phyloP scores from a whole-genome alignment of 1,284 basidiomycete genomes.

The Lignosus rhinocerotis region DNA sequence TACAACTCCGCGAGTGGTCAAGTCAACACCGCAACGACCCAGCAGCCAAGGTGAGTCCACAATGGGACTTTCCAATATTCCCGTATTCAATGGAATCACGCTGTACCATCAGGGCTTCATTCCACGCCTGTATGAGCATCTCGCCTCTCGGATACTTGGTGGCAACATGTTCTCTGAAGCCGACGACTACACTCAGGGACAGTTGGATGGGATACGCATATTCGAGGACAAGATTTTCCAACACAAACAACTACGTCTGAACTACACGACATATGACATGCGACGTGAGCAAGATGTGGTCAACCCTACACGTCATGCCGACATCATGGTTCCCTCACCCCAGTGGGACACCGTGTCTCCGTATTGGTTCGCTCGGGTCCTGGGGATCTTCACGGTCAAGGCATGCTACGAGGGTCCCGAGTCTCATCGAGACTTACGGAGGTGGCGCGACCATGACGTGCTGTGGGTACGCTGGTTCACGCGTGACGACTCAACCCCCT shows the following conservation, averaged over 20 bases:
- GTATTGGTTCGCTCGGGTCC: slow-evolving; percentile 24
- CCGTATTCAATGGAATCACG: too few relatives aligned
- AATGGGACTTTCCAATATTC: too few relatives aligned
- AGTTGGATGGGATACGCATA: slow-evolving; percentile 24
- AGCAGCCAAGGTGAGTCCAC: too few relatives aligned
- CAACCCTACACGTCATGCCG: slow-evolving; percentile 34
- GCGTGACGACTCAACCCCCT: not conserved
- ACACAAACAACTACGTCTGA: slow-evolving; percentile 36
- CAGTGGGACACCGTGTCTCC: slow-evolving; percentile 26
- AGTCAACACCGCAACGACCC: too few relatives aligned
- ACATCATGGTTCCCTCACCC: slow-evolving; percentile 38
- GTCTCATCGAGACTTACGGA: too few relatives aligned
- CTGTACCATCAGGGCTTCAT: too few relatives aligned
- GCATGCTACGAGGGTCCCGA: not conserved
- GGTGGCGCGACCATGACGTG: slow-evolving; percentile 29
- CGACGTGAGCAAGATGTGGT: slow-evolving; percentile 39
- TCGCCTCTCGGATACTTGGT: slow-evolving; percentile 20
- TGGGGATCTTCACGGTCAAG: slow-evolving; percentile 28
- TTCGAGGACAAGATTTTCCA: slow-evolving; percentile 32
- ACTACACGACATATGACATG: slow-evolving; percentile 48
- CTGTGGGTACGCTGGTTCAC: slow-evolving; percentile 36
- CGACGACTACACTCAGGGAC: slow-evolving; percentile 10
- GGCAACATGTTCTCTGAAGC: slow-evolving; percentile 15
- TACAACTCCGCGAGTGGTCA: too few relatives aligned
- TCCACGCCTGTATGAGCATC: slow-evolving; percentile 19